These are phyloP conservation scores for Leucocoprinus sp. DNA, from an alignment of 768 basidiomycete genomes.

Conservation along the genomic window DNA sequence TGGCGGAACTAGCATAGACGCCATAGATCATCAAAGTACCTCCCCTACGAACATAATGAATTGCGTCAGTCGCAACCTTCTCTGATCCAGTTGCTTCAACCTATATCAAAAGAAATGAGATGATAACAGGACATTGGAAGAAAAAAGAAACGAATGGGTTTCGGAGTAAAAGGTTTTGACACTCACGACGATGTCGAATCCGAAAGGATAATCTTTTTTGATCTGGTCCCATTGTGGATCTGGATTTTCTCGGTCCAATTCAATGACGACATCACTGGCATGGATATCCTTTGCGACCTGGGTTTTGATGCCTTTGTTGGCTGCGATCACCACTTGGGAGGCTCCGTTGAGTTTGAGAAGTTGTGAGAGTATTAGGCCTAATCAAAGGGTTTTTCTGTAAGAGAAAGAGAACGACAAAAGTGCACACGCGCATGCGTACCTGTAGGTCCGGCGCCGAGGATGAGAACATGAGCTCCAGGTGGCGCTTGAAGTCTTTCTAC, in stretches of 20 bases:
- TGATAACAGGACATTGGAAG: background rate
- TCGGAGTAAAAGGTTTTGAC: too few relatives aligned
- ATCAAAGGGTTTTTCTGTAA: background rate
- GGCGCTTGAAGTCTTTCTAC: constrained; percentile 80
- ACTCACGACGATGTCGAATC: constrained; percentile 71
- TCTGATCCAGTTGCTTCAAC: constrained; percentile 64
- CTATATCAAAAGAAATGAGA: background rate
- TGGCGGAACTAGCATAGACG: constrained; percentile 80
- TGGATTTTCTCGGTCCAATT: constrained; percentile 70
- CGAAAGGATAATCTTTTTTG: constrained; percentile 75
- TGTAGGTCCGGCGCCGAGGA: constrained; percentile 85
- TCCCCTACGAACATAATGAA: constrained; percentile 82
- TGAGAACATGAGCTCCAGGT: constrained; percentile 76
- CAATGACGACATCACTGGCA: constrained; percentile 79
- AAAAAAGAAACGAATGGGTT: too few relatives aligned
- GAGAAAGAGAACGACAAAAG: too few relatives aligned
- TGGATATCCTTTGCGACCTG: constrained; percentile 74
- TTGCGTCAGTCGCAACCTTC: constrained; percentile 77
- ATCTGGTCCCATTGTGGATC: constrained; percentile 73
- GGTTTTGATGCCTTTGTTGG: constrained; percentile 88
- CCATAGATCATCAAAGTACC: constrained; percentile 87
- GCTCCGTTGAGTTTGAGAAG: constrained; percentile 85
- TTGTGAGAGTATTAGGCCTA: constrained; percentile 74
- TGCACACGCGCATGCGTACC: too few relatives aligned
- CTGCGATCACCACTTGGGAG: constrained; percentile 69